Base-by-base conservation (phyloP, 176 grass and related monocot genomes). In the Cocos nucifera region DNA sequence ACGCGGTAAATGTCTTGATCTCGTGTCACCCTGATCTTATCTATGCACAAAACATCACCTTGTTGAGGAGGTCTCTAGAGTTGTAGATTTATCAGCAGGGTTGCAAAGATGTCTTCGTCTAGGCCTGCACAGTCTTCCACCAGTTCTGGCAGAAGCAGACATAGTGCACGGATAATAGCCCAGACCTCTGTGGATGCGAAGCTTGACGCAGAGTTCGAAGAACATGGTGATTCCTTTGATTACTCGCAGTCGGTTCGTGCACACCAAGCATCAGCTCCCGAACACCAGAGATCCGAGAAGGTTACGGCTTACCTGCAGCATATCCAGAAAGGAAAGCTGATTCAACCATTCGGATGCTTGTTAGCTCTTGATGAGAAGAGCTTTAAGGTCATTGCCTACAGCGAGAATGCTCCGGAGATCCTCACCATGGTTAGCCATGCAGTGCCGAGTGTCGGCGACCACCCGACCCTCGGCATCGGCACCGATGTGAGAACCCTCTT, bases 321-420 rank as follows among this genome's bases (percentile, higher is more conserved):
- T 59, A 97, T 97, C 62, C 92, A 97, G 66, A 87, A 69, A 63
- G 87, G 69, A 48, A 89, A 82, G 65, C 28, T 82, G 22, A 88
- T 97, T 75, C 92, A 97, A 61, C 59, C 77, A 44, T 97, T 88
- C 59, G 87, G 92, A 48, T 97, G 92, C 87, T 29, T 91, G 58
- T 54, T 97, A 57, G 87, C 76, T 22, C 81, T 97, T 18, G 92
- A 97, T 56, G 87, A 85, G 61, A 97, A 97, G 62, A 62, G 72
- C 50, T 84, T 97, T 28, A 83, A 58, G 4, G 84, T 91, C 7
- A 61, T 90, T 10, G 92, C 87, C 2, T 82, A 79, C 75, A 88
- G 83, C 48, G 75, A 84, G 60, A 97, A 97, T 17, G 92, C 92
- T 2, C 69, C 86, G 0, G 92, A 97, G 60, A 91, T 91, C 81